These are phyloP conservation scores for Fusarium sp. DNA, from an alignment of 2,329 filamentous ascomycete species.

Conservation along the genomic window DNA sequence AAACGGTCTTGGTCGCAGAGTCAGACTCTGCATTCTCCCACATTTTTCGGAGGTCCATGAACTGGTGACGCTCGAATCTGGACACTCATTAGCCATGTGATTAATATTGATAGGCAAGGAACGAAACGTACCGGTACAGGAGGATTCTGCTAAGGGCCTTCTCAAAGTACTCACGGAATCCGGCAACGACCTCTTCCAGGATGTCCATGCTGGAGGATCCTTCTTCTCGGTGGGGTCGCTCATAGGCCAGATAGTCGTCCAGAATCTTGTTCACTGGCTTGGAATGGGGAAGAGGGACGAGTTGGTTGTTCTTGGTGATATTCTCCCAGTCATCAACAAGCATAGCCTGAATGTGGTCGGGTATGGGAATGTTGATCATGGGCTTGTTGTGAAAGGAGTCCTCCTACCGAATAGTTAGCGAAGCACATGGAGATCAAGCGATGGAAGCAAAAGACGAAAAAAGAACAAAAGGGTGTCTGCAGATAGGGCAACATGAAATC, in stretches of 20 bases:
- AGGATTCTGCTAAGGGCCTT: slow-evolving; percentile 86
- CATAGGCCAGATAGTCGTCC: slow-evolving; percentile 77
- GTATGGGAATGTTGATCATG: slow-evolving; percentile 83
- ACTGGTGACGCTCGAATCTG: slow-evolving; percentile 90
- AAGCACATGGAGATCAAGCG: not conserved
- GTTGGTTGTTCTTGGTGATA: slow-evolving; percentile 90
- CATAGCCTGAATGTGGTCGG: slow-evolving; percentile 88
- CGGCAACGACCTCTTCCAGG: slow-evolving; percentile 85
- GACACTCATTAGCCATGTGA: slow-evolving; percentile 34
- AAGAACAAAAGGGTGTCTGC: not conserved
- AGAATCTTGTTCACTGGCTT: slow-evolving; percentile 80
- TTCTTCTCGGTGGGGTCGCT: slow-evolving; percentile 69
- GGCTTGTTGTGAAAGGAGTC: slow-evolving; percentile 84
- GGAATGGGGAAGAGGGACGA: slow-evolving; percentile 82
- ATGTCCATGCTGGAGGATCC: slow-evolving; percentile 80
- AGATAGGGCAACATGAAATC: not conserved
- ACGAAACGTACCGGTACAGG: slow-evolving; percentile 70
- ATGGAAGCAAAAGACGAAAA: not conserved
- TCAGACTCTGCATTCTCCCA: slow-evolving; percentile 70
- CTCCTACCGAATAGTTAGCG: slow-evolving; percentile 66
- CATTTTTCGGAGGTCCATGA: slow-evolving; percentile 75
- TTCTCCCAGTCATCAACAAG: slow-evolving; percentile 99
- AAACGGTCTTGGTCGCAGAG: slow-evolving; percentile 72
- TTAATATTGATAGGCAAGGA: not conserved
- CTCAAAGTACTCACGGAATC: slow-evolving; percentile 93